Evolutionary conservation across 192 early-diverging fungal species (phyloP).

Genomic region (Backusella psychrophila): DNA sequence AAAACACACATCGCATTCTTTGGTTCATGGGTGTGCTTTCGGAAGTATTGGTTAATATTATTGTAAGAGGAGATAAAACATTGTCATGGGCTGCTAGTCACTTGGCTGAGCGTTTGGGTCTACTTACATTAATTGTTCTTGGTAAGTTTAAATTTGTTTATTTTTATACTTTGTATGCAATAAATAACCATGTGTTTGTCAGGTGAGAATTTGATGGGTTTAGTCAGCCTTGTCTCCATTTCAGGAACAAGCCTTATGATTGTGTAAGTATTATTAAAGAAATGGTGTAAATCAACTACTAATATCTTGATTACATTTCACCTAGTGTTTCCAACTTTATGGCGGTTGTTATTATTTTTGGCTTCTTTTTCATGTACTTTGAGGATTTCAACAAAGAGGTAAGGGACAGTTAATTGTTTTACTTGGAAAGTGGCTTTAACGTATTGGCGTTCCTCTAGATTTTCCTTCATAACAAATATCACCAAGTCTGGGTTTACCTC

Average conservation of each 20-base stretch:
- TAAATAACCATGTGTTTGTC: not conserved
- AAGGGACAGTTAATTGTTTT: not conserved
- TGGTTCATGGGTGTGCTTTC: constrained; percentile 41
- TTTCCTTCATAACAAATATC: constrained; percentile 28
- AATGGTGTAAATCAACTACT: not conserved
- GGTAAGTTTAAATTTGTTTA: constrained; percentile 24
- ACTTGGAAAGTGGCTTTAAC: not conserved
- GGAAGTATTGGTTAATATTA: constrained; percentile 39
- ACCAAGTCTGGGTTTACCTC: constrained; percentile 46
- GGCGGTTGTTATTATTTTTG: constrained; percentile 46
- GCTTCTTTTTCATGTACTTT: constrained; percentile 53
- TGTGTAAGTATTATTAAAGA: constrained; percentile 22
- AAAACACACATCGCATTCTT: constrained; percentile 35
- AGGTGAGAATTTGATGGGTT: constrained; percentile 35
- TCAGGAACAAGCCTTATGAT: constrained; percentile 17
- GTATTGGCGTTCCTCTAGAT: not conserved
- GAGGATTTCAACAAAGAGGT: constrained; percentile 51
- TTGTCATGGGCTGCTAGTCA: constrained; percentile 52
- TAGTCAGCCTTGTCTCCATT: constrained; percentile 20
- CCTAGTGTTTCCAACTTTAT: constrained; percentile 37
- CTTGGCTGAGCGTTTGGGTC: constrained; percentile 45
- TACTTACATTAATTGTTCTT: constrained; percentile 47
- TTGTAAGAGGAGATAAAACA: constrained; percentile 36
- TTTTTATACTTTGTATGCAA: not conserved
- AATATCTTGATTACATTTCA: not conserved